Evolutionary conservation across 1,139 yeast species (phyloP), one percentile per base, ranked within the genome.

Genomic region (Hyphopichia khmerensis): DNA sequence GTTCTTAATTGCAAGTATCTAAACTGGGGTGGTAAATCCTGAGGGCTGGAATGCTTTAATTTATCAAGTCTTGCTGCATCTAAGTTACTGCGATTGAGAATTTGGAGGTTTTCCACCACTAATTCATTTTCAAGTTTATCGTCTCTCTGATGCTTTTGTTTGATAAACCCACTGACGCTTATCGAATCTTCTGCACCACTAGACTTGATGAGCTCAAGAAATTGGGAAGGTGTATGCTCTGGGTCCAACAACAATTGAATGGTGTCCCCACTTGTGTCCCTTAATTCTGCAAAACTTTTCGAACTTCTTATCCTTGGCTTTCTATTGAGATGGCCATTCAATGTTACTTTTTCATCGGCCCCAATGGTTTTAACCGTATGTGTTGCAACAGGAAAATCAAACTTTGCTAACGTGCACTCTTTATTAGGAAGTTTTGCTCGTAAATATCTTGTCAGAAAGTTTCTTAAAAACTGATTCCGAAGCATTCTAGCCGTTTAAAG

Each of bases 251-350:
- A 75, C 11, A 91, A 57, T 56, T 91, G 97, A 6, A 84, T 75
- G 8, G 65, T 52, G 41, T 80, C 79, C 1, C 96, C 96, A 42
- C 80, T 68, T 24, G 69, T 56, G 59, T 90, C 98, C 48, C 98
- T 71, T 21, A 91, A 62, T 29, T 77, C 80, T 1, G 87, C 95
- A 69, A 91, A 91, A 2, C 66, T 79, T 74, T 60, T 79, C 15
- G 59, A 57, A 7, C 75, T 64, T 56, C 66, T 56, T 3, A 68
- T 52, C 40, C 75, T 75, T 0, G 96, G 93, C 50, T 84, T 83
- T 33, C 78, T 72, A 54, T 88, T 81, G 19, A 91, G 75, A 87
- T 96, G 95, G 0, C 98, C 98, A 53, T 86, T 78, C 17, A 87
- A 53, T 1, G 70, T 64, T 10, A 77, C 64, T n/a, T 4, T n/a